Base-by-base conservation (phyloP, 176 grass and related monocot genomes). In the Areca catechu region DNA sequence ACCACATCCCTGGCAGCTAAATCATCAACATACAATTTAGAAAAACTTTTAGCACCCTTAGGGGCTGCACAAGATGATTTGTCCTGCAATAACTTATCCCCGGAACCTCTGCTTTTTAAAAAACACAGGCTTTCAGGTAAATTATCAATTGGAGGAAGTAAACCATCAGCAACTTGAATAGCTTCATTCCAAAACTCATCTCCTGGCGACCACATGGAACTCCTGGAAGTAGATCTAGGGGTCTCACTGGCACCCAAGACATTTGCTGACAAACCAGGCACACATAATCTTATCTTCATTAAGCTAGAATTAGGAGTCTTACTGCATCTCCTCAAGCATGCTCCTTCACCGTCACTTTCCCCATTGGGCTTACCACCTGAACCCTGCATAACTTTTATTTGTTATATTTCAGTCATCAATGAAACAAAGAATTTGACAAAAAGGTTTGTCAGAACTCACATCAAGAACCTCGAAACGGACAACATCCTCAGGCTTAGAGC, bases 181-280 rank as follows among this genome's bases (percentile, higher is more conserved):
- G 92, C 86, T 53, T 78, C 83, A 69, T 79, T 80, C 92, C 92
- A 96, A 74, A 96, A 96, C 19, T 96, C 92, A 27, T 90, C 86
- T 19, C 92, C 92, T 5, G 86, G 86, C 22, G 92, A 96, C 57
- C 76, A 69, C 16, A 90, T 68, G 29, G 72, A 84, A 53, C 76
- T 86, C 29, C 74, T 51, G 19, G 64, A 65, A 22, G 34, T 70
- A 58, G 83, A 90, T 69, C 69, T 95, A 20, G 86, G 92, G 49
- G 83, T 96, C 34, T 79, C 91, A 20, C 25, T 25, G 5, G 57
- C 16, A 56, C 19, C 34, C 3, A 3, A 51, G 18, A 21, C 66
- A 58, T 20, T 7, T 22, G 6, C 19, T 15, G 43, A 16, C 49
- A 71, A 63, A 62, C 20, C 62, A 5, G 53, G 71, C 47, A 63